Evolutionary conservation across 225 moss, liverwort and hornwort genomes (phyloP), one percentile per base, ranked within the genome.

Genomic region (Marchantia polymorpha): DNA sequence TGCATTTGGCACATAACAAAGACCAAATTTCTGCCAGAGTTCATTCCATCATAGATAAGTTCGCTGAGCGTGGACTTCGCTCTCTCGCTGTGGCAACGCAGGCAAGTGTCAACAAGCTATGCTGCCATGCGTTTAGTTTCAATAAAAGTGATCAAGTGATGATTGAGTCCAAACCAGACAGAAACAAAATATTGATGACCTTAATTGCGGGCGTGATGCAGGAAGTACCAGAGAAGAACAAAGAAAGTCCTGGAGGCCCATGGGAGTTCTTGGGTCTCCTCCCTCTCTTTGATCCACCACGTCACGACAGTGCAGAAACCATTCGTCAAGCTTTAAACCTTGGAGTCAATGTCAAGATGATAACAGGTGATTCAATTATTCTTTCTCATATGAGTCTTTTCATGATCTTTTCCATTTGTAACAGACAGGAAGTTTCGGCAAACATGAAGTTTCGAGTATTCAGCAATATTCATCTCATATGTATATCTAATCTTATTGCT

Each of bases 261-360:
- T 87, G 86, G 86, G 83, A 81, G 68, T 87, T 87, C 56, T 70
- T 83, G 1, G 86, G 86, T 39, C 30, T 87, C 25, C 77, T 87
- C 19, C 83, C 86, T 15, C 81, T 86, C 48, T 86, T 86, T 69
- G 86, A 86, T 68, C 86, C 86, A 20, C 86, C 86, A 25, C 86
- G 83, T 78, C 86, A 86, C 78, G 86, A 86, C 48, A 86, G 86
- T 79, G 86, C 86, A 7, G 86, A 87, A 78, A 87, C 86, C 31
- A 87, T 87, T 55, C 86, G 83, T 12, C 73, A 78, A 74, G 86
- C 86, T 29, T 50, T 87, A 54, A 78, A 83, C 78, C 81, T 87
- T 50, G 86, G 86, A 69, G 86, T 87, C 5, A 87, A 87, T 58
- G 86, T 87, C 46, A 87, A 87, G 74, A 87, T 87, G 86, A 87